Conservation (phyloP, 441 rosid genomes). For the Eutrema salsugineum region DNA sequence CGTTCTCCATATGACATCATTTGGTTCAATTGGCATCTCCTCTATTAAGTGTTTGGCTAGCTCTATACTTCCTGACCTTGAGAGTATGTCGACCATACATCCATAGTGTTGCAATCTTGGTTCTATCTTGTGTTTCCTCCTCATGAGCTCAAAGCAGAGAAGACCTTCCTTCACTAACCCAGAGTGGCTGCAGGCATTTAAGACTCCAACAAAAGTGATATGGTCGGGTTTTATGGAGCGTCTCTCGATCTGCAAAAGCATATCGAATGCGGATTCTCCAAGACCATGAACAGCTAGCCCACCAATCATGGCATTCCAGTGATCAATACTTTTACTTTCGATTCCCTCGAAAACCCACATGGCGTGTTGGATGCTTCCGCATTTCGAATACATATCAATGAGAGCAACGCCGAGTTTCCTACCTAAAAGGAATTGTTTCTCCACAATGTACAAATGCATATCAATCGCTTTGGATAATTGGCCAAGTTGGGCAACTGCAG, state of each 20-base stretch:
- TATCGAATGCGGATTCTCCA: slow-evolving; percentile 53
- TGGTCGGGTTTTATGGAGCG: slow-evolving; percentile 39
- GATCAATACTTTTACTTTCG: slow-evolving; percentile 46
- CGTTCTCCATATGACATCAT: slow-evolving; percentile 59
- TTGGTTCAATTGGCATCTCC: slow-evolving; percentile 59
- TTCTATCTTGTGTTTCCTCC: slow-evolving; percentile 52
- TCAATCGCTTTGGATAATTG: slow-evolving; percentile 40
- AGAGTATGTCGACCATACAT: slow-evolving; percentile 54
- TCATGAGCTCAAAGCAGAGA: slow-evolving; percentile 61
- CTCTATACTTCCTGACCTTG: slow-evolving; percentile 50
- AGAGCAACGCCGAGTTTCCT: slow-evolving; percentile 66
- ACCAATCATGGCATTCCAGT: slow-evolving; percentile 72
- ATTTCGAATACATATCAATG: slow-evolving; percentile 61
- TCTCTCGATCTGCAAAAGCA: slow-evolving; percentile 52
- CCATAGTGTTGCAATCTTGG: slow-evolving; percentile 65
- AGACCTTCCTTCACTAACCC: slow-evolving; percentile 70
- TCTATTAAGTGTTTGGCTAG: slow-evolving; percentile 43
- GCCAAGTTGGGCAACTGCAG: slow-evolving; percentile 56
- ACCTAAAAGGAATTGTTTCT: slow-evolving; percentile 27
- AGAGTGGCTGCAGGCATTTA: slow-evolving; percentile 59
- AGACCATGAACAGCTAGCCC: slow-evolving; percentile 64
- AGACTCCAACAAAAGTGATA: slow-evolving; percentile 49
- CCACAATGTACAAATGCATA: slow-evolving; percentile 39
- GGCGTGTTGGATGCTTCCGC: slow-evolving; percentile 54
- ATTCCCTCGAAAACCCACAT: slow-evolving; percentile 39